Evolutionary conservation across 73 alveolate genomes (phyloP).

Genomic region (Blepharisma stoltei): DNA sequence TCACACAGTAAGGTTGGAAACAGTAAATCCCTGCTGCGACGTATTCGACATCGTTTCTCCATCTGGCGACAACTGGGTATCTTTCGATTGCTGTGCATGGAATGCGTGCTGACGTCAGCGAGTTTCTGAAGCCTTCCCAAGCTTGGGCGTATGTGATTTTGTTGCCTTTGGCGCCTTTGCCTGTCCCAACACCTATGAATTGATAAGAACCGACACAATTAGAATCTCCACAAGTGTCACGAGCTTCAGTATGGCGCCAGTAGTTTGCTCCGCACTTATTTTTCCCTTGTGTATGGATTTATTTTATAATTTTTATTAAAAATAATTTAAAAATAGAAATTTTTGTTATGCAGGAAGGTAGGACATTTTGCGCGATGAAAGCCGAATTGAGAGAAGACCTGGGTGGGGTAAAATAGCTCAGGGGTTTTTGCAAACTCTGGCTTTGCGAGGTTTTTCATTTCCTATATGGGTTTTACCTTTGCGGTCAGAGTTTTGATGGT

Average conservation of each 20-base stretch:
- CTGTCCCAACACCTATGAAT: conserved; percentile 91
- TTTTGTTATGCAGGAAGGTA: conserved; percentile 27
- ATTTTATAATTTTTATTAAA: no score
- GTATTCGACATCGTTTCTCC: conserved; percentile 98
- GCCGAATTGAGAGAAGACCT: conserved; percentile 60
- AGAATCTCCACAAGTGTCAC: conserved; percentile 94
- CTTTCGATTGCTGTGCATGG: conserved; percentile 92
- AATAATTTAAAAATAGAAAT: conserved; percentile 52
- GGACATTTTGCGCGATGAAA: conserved; percentile 71
- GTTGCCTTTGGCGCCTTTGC: conserved; percentile 82
- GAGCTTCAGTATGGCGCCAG: conserved; percentile 86
- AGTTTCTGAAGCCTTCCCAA: conserved; percentile 91
- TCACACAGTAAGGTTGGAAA: conserved; percentile 97
- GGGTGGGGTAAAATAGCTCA: conserved; percentile 90
- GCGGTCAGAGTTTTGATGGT: conserved; percentile 31
- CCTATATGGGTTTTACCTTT: conserved; percentile 53
- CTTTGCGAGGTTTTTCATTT: conserved; percentile 83
- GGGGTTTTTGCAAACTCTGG: conserved; percentile 91
- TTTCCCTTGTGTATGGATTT: no score
- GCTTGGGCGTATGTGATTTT: conserved; percentile 94
- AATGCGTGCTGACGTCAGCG: conserved; percentile 82
- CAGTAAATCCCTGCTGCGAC: conserved; percentile 99
- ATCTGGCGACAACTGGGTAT: conserved; percentile 97
- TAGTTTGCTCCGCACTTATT: conserved; percentile 68
- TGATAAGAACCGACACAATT: conserved; percentile 94